Base-by-base conservation (phyloP, 257 asterid species). In the Marsdenia floribunda region DNA sequence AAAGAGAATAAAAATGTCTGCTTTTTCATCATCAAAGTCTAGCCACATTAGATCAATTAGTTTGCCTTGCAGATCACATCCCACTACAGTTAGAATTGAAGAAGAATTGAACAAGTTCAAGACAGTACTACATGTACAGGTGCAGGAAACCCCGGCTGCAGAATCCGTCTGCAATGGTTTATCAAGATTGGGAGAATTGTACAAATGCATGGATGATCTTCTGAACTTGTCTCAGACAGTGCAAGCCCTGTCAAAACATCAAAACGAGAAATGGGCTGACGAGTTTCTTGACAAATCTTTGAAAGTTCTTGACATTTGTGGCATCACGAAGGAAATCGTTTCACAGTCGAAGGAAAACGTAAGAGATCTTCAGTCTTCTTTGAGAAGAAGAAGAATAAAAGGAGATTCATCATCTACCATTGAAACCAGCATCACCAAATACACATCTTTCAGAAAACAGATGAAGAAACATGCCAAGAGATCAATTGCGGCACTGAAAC, bases 61-160 rank as follows among this genome's bases (percentile, higher is more conserved):
- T 78, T 76, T 78, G 73, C 85, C 83, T 22, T 54, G 76, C 78
- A 71, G 85, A 70, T 78, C 83, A 69, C 87, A 81, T 65, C 85
- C 87, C 14, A 58, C 82, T 19, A 76, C 81, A 14, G 73, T 77
- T 6, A 61, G 46, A 49, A 35, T 73, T 70, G 82, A 84, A 73
- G 83, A 79, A 72, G 82, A 76, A 77, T 2, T 84, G 60, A 76
- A 47, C 35, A 74, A 76, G 65, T 53, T 78, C 49, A 76, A 60
- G 44, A 47, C 70, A 53, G 29, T 35, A 63, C 37, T 73, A 68
- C 33, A 29, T 29, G 18, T 7, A 44, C 68, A 42, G 9, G 46
- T 21, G 0, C 21, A 78, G 18, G 24, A 71, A 26, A 4, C 70
- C 52, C 13, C 70, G 13, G 13, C 76, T 38, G 24, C 83, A 40